These are phyloP conservation scores for Wallemia ichthyophaga DNA, from an alignment of 1,284 basidiomycete species.

Conservation along the genomic window DNA sequence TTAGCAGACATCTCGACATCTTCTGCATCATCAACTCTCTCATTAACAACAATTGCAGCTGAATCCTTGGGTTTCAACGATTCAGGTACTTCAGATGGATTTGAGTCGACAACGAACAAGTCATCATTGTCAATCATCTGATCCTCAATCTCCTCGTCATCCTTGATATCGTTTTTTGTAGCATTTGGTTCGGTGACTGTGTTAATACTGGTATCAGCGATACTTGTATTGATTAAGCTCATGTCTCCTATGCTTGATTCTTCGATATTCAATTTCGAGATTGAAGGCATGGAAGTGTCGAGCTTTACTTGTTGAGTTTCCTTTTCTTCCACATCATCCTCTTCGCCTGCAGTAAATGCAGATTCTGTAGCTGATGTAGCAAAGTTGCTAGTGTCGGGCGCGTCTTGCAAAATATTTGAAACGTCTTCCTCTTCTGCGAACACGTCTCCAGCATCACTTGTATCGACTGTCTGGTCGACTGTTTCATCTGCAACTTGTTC, in stretches of 20 bases:
- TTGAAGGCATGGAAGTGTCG: not conserved
- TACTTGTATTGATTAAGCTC: not conserved
- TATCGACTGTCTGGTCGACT: not conserved
- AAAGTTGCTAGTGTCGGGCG: not conserved
- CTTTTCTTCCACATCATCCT: not conserved
- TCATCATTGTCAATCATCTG: not conserved
- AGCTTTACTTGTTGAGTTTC: not conserved
- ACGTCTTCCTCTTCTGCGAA: not conserved
- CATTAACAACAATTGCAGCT: not conserved
- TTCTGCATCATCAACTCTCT: not conserved
- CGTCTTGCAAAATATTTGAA: not conserved
- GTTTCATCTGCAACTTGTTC: not conserved
- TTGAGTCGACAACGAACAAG: not conserved
- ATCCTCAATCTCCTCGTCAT: not conserved
- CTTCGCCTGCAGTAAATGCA: not conserved
- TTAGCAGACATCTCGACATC: not conserved
- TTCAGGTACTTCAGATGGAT: not conserved
- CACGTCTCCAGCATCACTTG: not conserved
- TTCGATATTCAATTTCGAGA: not conserved
- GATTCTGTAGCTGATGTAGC: not conserved
- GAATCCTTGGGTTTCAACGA: not conserved
- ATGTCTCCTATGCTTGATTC: not conserved
- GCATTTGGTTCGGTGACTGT: not conserved
- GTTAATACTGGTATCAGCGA: not conserved
- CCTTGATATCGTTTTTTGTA: not conserved